Evolutionary conservation across 768 basidiomycete genomes (phyloP).

Genomic region (Leccinum boreale): DNA sequence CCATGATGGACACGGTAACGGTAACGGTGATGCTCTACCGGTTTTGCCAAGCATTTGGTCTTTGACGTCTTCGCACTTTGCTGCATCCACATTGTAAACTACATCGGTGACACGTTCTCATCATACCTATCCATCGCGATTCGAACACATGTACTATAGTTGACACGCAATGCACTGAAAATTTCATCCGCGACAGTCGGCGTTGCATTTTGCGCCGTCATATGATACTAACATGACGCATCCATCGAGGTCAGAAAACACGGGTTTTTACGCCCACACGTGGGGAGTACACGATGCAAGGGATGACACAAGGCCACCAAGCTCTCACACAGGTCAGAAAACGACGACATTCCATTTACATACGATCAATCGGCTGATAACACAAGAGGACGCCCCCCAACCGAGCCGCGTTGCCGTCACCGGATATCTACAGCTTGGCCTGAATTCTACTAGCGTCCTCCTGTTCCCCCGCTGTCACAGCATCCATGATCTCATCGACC

Average conservation of each 20-base stretch:
- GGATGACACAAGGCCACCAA: constrained; percentile 25
- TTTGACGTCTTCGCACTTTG: constrained; percentile 31
- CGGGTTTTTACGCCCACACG: constrained; percentile 30
- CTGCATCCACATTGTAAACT: constrained; percentile 32
- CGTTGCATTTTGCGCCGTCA: constrained; percentile 18
- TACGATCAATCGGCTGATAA: constrained; percentile 30
- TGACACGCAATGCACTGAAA: constrained; percentile 27
- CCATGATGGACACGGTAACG: constrained; percentile 86
- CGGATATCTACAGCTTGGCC: constrained; percentile 56
- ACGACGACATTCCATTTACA: constrained; percentile 16
- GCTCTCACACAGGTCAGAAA: constrained; percentile 16
- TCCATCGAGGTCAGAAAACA: constrained; percentile 24
- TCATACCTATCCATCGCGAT: constrained; percentile 28
- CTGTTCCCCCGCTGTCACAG: constrained; percentile 50
- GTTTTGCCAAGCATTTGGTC: constrained; percentile 56
- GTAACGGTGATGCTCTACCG: constrained; percentile 85
- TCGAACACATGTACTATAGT: constrained; percentile 31
- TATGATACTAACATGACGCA: constrained; percentile 15
- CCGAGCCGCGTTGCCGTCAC: constrained; percentile 8
- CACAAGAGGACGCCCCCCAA: constrained; percentile 12
- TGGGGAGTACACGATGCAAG: constrained; percentile 32
- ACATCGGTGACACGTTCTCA: constrained; percentile 27
- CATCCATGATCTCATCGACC: constrained; percentile 78
- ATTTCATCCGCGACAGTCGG: constrained; percentile 20
- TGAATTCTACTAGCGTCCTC: constrained; percentile 39